phyloP scores from a whole-genome alignment of 2,329 filamentous ascomycete genomes.

The Hymenoscyphus repandus region DNA sequence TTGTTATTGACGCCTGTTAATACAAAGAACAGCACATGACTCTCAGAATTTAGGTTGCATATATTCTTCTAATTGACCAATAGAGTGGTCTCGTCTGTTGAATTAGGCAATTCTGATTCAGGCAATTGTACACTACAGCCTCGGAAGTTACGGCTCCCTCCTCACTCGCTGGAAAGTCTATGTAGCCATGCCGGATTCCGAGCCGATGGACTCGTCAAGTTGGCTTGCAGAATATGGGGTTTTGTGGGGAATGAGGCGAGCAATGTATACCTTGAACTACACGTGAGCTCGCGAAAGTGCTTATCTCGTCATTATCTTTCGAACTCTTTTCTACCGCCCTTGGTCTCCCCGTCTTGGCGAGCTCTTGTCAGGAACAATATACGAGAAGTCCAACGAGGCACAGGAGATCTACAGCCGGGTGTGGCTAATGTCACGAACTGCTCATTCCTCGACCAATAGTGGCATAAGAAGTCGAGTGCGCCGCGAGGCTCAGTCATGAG shows the following conservation, averaged over 20 bases:
- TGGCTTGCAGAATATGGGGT: neutral
- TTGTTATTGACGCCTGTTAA: neutral
- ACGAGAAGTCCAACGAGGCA: neutral
- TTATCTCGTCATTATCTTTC: neutral
- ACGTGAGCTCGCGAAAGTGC: neutral
- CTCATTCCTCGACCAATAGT: neutral
- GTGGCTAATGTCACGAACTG: neutral
- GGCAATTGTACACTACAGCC: conserved; percentile 2
- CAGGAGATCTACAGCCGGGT: neutral
- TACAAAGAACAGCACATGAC: neutral
- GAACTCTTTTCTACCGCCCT: neutral
- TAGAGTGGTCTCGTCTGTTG: neutral
- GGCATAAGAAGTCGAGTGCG: neutral
- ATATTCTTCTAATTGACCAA: neutral
- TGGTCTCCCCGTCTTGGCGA: neutral
- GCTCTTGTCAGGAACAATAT: conserved; percentile 1
- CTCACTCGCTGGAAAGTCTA: neutral
- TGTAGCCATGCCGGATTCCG: neutral
- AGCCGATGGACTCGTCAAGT: neutral
- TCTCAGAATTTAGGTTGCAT: neutral
- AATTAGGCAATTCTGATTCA: conserved; percentile 2
- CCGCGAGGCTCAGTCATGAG: neutral
- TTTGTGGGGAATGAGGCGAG: neutral
- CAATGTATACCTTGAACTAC: neutral
- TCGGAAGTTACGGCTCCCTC: neutral